phyloP scores from a whole-genome alignment of 169 alveolate species.

The Eimeria acervulina region DNA sequence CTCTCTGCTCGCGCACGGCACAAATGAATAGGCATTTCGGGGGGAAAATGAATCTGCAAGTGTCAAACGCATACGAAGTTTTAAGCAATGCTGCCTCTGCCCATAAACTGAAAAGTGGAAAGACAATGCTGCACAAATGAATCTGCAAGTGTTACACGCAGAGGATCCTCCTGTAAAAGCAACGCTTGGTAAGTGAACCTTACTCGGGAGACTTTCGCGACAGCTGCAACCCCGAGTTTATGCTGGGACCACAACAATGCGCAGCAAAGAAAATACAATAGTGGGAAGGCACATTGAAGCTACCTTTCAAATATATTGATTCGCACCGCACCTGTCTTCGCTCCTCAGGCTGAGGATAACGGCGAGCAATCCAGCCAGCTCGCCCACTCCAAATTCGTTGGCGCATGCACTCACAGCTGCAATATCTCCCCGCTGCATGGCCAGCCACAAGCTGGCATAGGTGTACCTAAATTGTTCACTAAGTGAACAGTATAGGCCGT shows the following conservation, averaged over 20 bases:
- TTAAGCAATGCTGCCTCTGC: too few species aligned
- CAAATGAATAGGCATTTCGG: background rate
- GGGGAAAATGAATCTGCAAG: background rate
- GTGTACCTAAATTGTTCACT: constrained; percentile 57
- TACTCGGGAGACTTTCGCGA: constrained; percentile 77
- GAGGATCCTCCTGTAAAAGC: background rate
- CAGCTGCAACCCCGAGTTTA: constrained; percentile 73
- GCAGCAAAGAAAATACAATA: background rate
- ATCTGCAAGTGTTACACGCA: too few species aligned
- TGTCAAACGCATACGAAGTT: background rate
- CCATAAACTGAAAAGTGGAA: too few species aligned
- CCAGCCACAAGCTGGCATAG: constrained; percentile 83
- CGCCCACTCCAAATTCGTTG: constrained; percentile 69
- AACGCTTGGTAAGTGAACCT: background rate
- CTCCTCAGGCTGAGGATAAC: constrained; percentile 77
- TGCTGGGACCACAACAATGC: constrained; percentile 20
- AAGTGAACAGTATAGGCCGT: constrained; percentile 83
- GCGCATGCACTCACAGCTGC: constrained; percentile 63
- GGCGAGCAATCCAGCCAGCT: constrained; percentile 76
- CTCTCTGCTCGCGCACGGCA: constrained; percentile 58
- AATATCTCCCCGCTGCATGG: constrained; percentile 79
- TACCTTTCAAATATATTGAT: background rate
- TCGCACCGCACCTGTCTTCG: constrained; percentile 67
- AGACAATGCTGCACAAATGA: too few species aligned
- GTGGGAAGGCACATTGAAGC: background rate